Conservation (phyloP, 192 early-diverging fungal species). For the Spinellus fusiger region DNA sequence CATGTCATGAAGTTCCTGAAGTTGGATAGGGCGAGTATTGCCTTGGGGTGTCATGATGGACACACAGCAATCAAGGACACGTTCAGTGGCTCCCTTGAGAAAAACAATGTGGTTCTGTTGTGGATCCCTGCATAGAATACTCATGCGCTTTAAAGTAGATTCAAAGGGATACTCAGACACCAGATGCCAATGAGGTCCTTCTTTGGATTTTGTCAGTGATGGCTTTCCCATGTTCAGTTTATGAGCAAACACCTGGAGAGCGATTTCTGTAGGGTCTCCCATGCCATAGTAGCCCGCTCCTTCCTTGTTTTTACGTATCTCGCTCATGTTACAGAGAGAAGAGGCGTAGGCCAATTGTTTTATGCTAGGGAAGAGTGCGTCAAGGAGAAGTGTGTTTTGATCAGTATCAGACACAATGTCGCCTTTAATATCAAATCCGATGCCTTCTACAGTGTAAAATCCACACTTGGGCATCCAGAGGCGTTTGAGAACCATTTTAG, state of each 20-base stretch:
- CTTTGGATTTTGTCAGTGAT: constrained; percentile 38
- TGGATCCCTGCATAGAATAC: constrained; percentile 56
- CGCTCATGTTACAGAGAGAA: constrained; percentile 83
- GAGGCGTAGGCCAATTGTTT: constrained; percentile 50
- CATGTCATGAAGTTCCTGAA: constrained; percentile 31
- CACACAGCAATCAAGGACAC: constrained; percentile 70
- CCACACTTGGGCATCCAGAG: constrained; percentile 76
- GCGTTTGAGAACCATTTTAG: constrained; percentile 86
- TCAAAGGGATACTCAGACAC: constrained; percentile 68
- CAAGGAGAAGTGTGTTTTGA: constrained; percentile 19
- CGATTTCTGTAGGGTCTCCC: constrained; percentile 85
- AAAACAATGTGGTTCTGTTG: constrained; percentile 50
- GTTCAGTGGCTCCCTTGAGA: constrained; percentile 91
- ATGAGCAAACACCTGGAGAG: constrained; percentile 79
- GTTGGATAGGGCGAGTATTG: constrained; percentile 8
- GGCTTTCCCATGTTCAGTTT: constrained; percentile 76
- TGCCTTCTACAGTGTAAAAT: constrained; percentile 61
- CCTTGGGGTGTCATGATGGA: constrained; percentile 37
- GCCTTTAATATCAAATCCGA: constrained; percentile 55
- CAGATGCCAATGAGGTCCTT: constrained; percentile 40
- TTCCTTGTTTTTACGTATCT: constrained; percentile 50
- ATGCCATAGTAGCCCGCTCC: constrained; percentile 12
- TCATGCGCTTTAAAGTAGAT: constrained; percentile 86
- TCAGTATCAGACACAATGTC: constrained; percentile 34
- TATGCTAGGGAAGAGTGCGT: constrained; percentile 41